Conservation (phyloP, 352 stramenopile species). For the Phytopythium montanum region DNA sequence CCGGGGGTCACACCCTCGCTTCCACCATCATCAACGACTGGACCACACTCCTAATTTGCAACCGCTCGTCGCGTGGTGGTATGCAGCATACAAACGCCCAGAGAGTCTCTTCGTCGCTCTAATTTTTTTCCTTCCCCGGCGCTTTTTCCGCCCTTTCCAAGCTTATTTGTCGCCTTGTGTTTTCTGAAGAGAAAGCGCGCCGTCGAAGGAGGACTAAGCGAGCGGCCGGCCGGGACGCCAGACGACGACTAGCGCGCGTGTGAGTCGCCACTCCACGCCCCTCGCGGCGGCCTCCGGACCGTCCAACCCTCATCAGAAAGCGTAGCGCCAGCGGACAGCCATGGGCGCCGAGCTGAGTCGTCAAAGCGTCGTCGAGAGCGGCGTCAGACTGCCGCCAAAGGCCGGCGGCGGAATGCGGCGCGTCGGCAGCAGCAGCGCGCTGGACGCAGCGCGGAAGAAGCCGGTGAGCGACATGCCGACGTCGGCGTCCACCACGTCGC, state of each 20-base stretch:
- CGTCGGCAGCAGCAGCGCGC: conserved; percentile 61
- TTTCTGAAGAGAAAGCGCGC: conserved; percentile 1
- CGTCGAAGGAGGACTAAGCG: too few relatives aligned
- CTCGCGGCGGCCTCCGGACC: too few relatives aligned
- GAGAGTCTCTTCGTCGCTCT: not conserved
- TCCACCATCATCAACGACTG: not conserved
- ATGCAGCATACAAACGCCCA: not conserved
- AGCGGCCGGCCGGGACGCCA: not conserved
- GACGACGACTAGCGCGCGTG: not conserved
- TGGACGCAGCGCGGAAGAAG: conserved; percentile 41
- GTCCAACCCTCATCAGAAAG: too few relatives aligned
- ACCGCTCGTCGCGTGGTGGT: not conserved
- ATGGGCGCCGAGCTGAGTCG: conserved; percentile 79
- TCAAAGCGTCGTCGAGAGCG: conserved; percentile 13
- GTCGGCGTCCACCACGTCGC: conserved; percentile 51
- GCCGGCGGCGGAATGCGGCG: conserved; percentile 41
- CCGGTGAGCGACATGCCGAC: conserved; percentile 29
- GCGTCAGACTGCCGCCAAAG: not conserved
- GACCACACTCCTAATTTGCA: conserved; percentile 1
- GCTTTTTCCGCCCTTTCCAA: conserved; percentile 4
- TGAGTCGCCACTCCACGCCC: not conserved
- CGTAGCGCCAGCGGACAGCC: too few relatives aligned
- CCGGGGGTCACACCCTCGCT: not conserved
- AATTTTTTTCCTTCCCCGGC: not conserved
- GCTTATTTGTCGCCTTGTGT: not conserved